These are phyloP conservation scores for Yamadazyma atlantica DNA, from an alignment of 1,139 yeast species.

Conservation along the genomic window DNA sequence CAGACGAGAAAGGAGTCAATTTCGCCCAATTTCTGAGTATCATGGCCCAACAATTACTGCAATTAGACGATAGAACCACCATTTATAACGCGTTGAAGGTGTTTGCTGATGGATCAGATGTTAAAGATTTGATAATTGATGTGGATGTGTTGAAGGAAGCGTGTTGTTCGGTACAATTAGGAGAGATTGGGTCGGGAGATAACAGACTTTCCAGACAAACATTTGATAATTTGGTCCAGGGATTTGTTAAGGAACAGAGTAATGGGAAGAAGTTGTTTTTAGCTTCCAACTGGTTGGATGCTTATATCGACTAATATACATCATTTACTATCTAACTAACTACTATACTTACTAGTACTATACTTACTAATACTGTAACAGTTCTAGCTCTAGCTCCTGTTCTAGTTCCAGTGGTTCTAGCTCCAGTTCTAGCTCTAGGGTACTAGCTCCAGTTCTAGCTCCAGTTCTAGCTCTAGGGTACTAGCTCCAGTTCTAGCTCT, in stretches of 20 bases:
- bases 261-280: constrained; percentile 56
- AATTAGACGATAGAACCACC: constrained; percentile 61
- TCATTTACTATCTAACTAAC: too few species aligned
- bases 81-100: constrained; percentile 62
- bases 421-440: too few species aligned
- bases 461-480: too few species aligned
- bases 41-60: constrained; percentile 60
- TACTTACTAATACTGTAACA: too few species aligned
- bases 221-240: constrained; percentile 52
- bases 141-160: constrained; percentile 50
- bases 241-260: constrained; percentile 57
- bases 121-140: constrained; percentile 41
- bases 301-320: constrained; percentile 44
- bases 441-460: too few species aligned
- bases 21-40: constrained; percentile 71
- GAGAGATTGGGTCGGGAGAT: constrained; percentile 46
- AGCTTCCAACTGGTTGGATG: constrained; percentile 62
- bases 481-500: too few species aligned
- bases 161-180: constrained; percentile 45
- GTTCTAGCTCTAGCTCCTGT: too few species aligned
- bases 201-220: constrained; percentile 54
- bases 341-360: too few species aligned
- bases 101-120: constrained; percentile 39
- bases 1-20: constrained; percentile 43
- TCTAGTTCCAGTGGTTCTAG: too few species aligned